Conservation (phyloP, 2,329 filamentous ascomycete species). For the Colletotrichum sp. region DNA sequence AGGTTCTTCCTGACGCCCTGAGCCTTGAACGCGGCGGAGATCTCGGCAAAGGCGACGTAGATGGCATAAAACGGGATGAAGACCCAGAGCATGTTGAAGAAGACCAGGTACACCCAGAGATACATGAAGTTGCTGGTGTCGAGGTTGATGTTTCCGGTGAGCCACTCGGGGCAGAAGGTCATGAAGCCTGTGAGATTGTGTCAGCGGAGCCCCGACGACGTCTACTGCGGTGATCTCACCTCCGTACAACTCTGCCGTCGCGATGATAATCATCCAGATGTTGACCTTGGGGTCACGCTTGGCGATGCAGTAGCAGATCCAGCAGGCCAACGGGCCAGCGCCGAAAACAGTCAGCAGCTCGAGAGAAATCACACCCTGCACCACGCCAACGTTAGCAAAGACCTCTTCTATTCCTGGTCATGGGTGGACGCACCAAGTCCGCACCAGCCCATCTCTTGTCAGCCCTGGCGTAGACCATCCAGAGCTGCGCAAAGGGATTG, state of each 20-base stretch:
- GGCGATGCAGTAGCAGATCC: slow-evolving; percentile 64
- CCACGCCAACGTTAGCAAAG: background rate
- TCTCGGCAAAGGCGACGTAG: slow-evolving; percentile 58
- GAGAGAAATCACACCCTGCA: slow-evolving; percentile 62
- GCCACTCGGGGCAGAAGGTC: slow-evolving; percentile 74
- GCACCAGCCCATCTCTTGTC: slow-evolving; percentile 68
- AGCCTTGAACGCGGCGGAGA: slow-evolving; percentile 55
- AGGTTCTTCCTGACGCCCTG: slow-evolving; percentile 33
- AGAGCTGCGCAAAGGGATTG: slow-evolving; percentile 62
- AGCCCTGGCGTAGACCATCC: slow-evolving; percentile 72
- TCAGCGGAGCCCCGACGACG: no score
- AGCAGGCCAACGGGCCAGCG: slow-evolving; percentile 62
- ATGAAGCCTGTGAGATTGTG: slow-evolving; percentile 58
- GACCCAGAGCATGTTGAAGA: slow-evolving; percentile 74
- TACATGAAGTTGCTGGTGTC: slow-evolving; percentile 72
- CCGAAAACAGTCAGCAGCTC: slow-evolving; percentile 70
- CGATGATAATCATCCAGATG: slow-evolving; percentile 68
- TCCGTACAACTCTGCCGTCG: slow-evolving; percentile 70
- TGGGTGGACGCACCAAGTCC: slow-evolving; percentile 53
- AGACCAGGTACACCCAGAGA: slow-evolving; percentile 69
- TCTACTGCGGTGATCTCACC: slow-evolving; percentile 41
- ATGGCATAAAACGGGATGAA: slow-evolving; percentile 65
- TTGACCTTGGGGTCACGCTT: slow-evolving; percentile 58
- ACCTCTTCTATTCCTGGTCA: background rate
- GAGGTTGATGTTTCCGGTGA: slow-evolving; percentile 64